These are phyloP conservation scores for Penicillium fimorum DNA, from an alignment of 495 filamentous ascomycete species.

Conservation along the genomic window DNA sequence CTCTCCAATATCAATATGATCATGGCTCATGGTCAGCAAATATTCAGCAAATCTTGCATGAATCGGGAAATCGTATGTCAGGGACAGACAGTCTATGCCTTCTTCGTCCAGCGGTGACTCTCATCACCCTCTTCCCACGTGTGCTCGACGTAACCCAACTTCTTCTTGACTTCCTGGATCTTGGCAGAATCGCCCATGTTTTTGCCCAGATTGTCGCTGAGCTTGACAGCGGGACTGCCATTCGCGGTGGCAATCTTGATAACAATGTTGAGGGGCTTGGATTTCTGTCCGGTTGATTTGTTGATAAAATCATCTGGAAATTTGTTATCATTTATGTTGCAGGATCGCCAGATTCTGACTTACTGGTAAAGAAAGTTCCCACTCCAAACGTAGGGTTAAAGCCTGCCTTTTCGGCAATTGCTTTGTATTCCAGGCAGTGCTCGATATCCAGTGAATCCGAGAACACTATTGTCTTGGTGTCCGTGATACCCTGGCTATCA, in stretches of 20 bases:
- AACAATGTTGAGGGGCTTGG: conserved; percentile 93
- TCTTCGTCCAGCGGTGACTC: conserved; percentile 68
- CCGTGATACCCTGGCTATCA: conserved; percentile 67
- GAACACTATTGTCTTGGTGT: conserved; percentile 92
- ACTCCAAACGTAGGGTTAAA: conserved; percentile 88
- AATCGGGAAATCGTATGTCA: not conserved
- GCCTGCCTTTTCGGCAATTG: conserved; percentile 71
- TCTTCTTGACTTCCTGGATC: conserved; percentile 78
- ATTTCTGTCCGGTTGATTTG: conserved; percentile 69
- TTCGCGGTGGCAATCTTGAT: conserved; percentile 88
- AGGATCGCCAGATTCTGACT: conserved; percentile 16
- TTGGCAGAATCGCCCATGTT: conserved; percentile 84
- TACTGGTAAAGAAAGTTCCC: conserved; percentile 90
- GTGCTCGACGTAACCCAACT: conserved; percentile 82
- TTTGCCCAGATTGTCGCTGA: conserved; percentile 95
- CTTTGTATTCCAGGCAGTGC: conserved; percentile 84
- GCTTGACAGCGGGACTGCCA: conserved; percentile 85
- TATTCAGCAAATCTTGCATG: not conserved
- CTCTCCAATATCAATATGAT: not conserved
- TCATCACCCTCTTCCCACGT: conserved; percentile 83
- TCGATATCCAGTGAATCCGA: conserved; percentile 94
- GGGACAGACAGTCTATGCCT: conserved; percentile 8
- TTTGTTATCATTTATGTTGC: not conserved
- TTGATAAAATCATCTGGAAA: conserved; percentile 72
- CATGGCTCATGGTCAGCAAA: not conserved